Conservation (phyloP, 805 yeast genomes). For the Wickerhamomyces queroliae region DNA sequence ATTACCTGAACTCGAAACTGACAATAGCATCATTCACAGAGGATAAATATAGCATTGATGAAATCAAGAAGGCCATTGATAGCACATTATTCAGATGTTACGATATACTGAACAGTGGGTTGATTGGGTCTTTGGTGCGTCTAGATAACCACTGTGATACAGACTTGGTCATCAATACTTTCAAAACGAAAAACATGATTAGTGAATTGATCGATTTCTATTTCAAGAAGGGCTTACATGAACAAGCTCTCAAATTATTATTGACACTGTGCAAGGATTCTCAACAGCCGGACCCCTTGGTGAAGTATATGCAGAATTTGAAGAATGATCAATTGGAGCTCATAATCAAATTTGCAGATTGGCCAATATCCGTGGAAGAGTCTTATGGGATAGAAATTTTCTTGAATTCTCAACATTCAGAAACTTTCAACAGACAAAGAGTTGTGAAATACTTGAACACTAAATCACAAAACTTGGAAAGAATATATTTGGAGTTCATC, state of each 20-base stretch:
- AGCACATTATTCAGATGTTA: slow-evolving; percentile 76
- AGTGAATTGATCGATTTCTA: slow-evolving; percentile 77
- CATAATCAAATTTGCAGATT: slow-evolving; percentile 49
- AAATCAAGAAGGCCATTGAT: slow-evolving; percentile 50
- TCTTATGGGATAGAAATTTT: slow-evolving; percentile 45
- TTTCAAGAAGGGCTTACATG: slow-evolving; percentile 54
- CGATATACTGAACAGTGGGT: slow-evolving; percentile 55
- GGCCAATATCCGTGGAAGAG: slow-evolving; percentile 38
- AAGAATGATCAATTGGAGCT: slow-evolving; percentile 42
- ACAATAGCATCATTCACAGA: slow-evolving; percentile 9
- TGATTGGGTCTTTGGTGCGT: slow-evolving; percentile 80
- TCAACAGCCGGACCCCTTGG: slow-evolving; percentile 14
- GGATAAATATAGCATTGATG: slow-evolving; percentile 23
- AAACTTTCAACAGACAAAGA: slow-evolving; percentile 44
- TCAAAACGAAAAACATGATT: slow-evolving; percentile 42
- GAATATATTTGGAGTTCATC: slow-evolving; percentile 48
- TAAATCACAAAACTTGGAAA: slow-evolving; percentile 24
- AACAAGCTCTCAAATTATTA: slow-evolving; percentile 60
- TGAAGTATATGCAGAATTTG: slow-evolving; percentile 55
- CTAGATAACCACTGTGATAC: slow-evolving; percentile 71
- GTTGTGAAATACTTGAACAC: slow-evolving; percentile 47
- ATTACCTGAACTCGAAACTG: slow-evolving; percentile 17
- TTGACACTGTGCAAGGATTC: slow-evolving; percentile 25
- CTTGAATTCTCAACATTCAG: slow-evolving; percentile 56
- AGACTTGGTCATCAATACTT: slow-evolving; percentile 48